Conservation (phyloP, 768 basidiomycete genomes). For the Tremella yokohamensis region DNA sequence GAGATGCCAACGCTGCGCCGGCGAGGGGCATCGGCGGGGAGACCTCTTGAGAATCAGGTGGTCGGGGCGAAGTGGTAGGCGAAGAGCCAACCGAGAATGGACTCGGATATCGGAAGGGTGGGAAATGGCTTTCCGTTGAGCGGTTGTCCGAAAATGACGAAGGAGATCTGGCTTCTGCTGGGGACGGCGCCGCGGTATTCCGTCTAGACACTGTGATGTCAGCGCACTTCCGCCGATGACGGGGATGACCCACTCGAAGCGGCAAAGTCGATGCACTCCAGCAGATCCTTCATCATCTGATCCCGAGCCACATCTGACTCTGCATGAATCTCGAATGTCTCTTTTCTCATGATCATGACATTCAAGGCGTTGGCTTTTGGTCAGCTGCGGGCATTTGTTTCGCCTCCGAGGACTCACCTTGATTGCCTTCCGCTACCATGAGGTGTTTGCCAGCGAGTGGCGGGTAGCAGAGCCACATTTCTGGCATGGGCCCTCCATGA, state of each 20-base stretch:
- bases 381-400: constrained; percentile 10
- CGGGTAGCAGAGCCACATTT: constrained; percentile 91
- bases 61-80: constrained; percentile 31
- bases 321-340: constrained; percentile 66
- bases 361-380: constrained; percentile 67
- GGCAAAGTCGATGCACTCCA: constrained; percentile 80
- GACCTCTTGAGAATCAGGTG: constrained; percentile 16
- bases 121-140: constrained; percentile 25
- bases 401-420: constrained; percentile 29
- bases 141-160: constrained; percentile 30
- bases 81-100: constrained; percentile 40
- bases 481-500: constrained; percentile 58
- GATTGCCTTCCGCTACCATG: constrained; percentile 62
- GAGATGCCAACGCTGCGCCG: constrained; percentile 33
- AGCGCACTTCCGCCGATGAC: background rate
- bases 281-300: constrained; percentile 65
- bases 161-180: constrained; percentile 35
- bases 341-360: constrained; percentile 82
- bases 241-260: constrained; percentile 59
- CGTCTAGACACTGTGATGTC: constrained; percentile 21
- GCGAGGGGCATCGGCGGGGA: constrained; percentile 24
- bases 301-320: constrained; percentile 62
- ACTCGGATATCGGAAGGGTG: constrained; percentile 38
- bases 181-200: constrained; percentile 28
- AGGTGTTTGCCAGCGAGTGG: constrained; percentile 93